phyloP scores from a whole-genome alignment of 2,329 filamentous ascomycete species.

The Trichoderma guizhouense region DNA sequence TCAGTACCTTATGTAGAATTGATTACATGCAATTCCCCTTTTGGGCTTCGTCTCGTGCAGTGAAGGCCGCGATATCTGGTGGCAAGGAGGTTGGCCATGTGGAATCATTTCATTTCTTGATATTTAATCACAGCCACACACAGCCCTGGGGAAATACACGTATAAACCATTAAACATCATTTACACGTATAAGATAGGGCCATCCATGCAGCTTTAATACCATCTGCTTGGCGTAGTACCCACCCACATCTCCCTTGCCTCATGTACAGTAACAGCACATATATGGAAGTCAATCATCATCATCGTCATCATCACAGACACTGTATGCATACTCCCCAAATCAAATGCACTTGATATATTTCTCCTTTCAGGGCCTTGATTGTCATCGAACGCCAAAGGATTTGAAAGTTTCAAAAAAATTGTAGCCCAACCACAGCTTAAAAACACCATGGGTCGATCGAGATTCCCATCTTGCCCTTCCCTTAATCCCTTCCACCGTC shows the following conservation, averaged over 20 bases:
- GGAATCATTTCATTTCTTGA: not conserved
- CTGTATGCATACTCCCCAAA: not conserved
- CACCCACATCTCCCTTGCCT: not conserved
- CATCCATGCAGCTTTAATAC: not conserved
- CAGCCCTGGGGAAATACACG: not conserved
- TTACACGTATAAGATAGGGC: not conserved
- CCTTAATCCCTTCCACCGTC: not conserved
- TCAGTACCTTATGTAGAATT: not conserved
- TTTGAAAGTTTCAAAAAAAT: not conserved
- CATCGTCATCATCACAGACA: not conserved
- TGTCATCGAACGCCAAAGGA: not conserved
- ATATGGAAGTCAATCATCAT: not conserved
- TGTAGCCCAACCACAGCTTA: not conserved
- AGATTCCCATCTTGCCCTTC: not conserved
- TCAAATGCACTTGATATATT: not conserved
- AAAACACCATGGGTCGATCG: conserved; percentile 1
- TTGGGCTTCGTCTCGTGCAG: not conserved
- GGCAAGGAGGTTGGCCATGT: not conserved
- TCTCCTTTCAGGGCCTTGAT: not conserved
- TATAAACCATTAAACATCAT: not conserved
- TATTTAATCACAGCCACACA: not conserved
- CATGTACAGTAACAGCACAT: not conserved
- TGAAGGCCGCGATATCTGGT: not conserved
- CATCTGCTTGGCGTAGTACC: not conserved
- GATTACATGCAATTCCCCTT: not conserved